Evolutionary conservation across 768 basidiomycete genomes (phyloP).

Genomic region (Mycena epipterygia): DNA sequence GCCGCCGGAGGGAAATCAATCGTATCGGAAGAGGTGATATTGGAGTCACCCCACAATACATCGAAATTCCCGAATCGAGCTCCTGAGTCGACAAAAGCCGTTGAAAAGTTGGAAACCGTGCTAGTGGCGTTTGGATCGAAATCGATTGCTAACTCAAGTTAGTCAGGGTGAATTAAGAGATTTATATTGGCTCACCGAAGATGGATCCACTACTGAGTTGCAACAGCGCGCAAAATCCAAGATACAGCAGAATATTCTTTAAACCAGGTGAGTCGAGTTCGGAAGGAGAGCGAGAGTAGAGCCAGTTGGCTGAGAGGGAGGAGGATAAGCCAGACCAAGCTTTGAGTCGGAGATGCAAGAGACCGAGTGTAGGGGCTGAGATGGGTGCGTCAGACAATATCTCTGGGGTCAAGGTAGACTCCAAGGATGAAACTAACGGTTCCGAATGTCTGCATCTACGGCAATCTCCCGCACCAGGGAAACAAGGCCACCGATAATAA

Average conservation of each 20-base stretch:
- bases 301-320: constrained; percentile 13
- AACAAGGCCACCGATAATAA: constrained; percentile 12
- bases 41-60: neutral
- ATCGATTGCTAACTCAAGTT: neutral
- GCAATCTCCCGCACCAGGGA: constrained; percentile 13
- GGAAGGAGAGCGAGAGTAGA: neutral
- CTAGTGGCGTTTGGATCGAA: neutral
- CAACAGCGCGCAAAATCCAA: constrained; percentile 13
- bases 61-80: constrained; percentile 18
- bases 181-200: constrained; percentile 6
- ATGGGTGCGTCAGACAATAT: neutral
- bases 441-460: constrained; percentile 2
- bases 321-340: constrained; percentile 19
- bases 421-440: neutral
- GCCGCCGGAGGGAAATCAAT: neutral
- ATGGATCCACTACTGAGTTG: constrained; percentile 29
- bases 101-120: neutral
- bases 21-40: constrained; percentile 5
- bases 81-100: neutral
- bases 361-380: constrained; percentile 22
- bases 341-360: constrained; percentile 27
- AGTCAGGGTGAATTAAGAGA: neutral
- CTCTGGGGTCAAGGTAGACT: neutral
- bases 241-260: constrained; percentile 17
- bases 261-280: neutral